phyloP scores from a whole-genome alignment of 2,329 filamentous ascomycete genomes.

The Ophiostoma triangulosporum region DNA sequence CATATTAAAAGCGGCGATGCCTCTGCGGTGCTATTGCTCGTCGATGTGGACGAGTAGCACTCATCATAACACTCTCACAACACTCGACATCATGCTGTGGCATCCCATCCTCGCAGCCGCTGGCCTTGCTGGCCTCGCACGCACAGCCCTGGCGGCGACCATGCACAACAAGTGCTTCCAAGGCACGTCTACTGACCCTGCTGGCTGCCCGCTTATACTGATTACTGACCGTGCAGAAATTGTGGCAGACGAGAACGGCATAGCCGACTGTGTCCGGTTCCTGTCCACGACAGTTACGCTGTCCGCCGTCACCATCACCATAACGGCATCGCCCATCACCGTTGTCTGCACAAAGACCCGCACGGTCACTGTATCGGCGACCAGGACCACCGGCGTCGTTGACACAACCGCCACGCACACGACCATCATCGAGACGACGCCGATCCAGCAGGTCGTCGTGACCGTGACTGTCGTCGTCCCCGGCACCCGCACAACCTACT shows the following conservation, averaged over 20 bases:
- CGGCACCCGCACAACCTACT: background rate
- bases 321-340: background rate
- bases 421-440: constrained; percentile 4
- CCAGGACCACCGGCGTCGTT: background rate
- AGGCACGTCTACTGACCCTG: background rate
- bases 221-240: background rate
- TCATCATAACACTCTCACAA: too few species aligned
- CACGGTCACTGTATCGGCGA: background rate
- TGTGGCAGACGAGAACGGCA: background rate
- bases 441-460: background rate
- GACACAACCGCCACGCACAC: background rate
- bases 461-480: background rate
- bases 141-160: background rate
- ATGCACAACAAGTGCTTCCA: background rate
- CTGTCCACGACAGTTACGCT: background rate
- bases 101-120: background rate
- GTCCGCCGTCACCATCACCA: background rate
- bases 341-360: background rate
- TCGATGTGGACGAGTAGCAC: too few species aligned
- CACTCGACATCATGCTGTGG: background rate
- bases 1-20: too few species aligned
- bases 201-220: background rate
- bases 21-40: too few species aligned
- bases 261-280: constrained; percentile 1
- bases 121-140: background rate